Evolutionary conservation across 2,329 filamentous ascomycete genomes (phyloP), one percentile per base, ranked within the genome.

Genomic region (Cryoendolithus antarcticus): DNA sequence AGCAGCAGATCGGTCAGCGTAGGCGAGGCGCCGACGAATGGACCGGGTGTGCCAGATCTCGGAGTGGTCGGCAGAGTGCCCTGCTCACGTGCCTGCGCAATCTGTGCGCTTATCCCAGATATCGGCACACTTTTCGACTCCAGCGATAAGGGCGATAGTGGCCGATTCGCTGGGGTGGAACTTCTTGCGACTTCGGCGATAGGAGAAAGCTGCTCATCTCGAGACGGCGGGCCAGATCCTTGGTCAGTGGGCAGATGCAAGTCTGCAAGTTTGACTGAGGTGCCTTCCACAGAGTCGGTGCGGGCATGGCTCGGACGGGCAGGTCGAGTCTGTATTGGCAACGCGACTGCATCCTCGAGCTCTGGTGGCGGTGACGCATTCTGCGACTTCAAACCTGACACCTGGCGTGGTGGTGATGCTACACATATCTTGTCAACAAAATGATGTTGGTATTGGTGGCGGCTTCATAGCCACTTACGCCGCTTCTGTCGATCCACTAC

Each of bases 401-500:
- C 29, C 35, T 44, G 46, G 15, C 21, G 36, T 8, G 48, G 47
- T 13, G 51, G 45, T 15, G 46, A 46, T 34, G 45, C 45, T 42
- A 41, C 21, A 37, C 30, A 15, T 11, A 30, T 2, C 11, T 32
- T 21, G 37, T 44, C 36, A 48, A 48, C 34, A 30, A 7, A 28
- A 12, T 3, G 19, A 4, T 21, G 30, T 24, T 3, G 11, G 32
- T 19, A 13, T 5, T 27, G 9, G 8, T 27, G n/a, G 19, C 21
- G 5, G 9, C 7, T 7, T 9, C 19, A 21, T 12, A 35, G 6
- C 6, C 19, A 21, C 47, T 46, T 49, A 60, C 66, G 57, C 60
- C 69, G 72, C 53, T 66, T 71, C 31, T 60, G 44, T 49, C 67
- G 71, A 32, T 53, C 52, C 19, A 53, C 48, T 45, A 68, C 72